Percentiles rank a stretch among this genome's conserved stretches.
phyloP scores from a whole-genome alignment of 2,329 filamentous ascomycete genomes.

The Fusarium succisae region DNA sequence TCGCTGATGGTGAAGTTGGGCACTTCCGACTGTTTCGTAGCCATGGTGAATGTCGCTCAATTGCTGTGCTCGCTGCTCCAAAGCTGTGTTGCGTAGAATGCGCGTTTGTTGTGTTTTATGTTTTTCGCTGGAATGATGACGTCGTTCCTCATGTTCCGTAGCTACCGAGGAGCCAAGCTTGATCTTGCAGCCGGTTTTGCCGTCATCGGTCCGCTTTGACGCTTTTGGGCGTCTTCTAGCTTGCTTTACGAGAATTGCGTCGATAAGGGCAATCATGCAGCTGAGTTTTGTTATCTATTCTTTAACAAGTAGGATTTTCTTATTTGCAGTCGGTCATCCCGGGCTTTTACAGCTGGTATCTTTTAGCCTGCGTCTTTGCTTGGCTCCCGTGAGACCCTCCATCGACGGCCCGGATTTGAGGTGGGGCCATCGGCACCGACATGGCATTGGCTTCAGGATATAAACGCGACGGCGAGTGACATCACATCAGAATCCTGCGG shows the following conservation, averaged over 20 bases:
- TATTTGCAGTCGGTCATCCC: not conserved
- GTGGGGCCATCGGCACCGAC: slow-evolving; percentile 16
- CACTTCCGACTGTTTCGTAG: slow-evolving; percentile 44
- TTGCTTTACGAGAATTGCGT: not conserved
- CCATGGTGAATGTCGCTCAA: slow-evolving; percentile 29
- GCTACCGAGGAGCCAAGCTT: slow-evolving; percentile 24
- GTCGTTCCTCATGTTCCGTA: slow-evolving; percentile 17
- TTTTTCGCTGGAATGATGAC: slow-evolving; percentile 21
- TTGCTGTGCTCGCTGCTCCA: not conserved
- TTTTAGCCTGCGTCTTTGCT: not conserved
- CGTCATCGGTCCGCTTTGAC: slow-evolving; percentile 31
- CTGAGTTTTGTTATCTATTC: not conserved
- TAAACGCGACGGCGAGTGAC: slow-evolving; percentile 5
- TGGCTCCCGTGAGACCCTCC: slow-evolving; percentile 7
- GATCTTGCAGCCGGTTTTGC: slow-evolving; percentile 10
- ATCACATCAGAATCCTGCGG: slow-evolving; percentile 5
- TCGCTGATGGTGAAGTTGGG: slow-evolving; percentile 55
- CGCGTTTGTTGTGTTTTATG: slow-evolving; percentile 26
- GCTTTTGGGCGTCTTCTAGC: slow-evolving; percentile 14
- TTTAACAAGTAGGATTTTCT: not conserved
- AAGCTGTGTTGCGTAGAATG: not conserved
- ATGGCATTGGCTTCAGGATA: not conserved
- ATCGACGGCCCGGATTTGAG: slow-evolving; percentile 2
- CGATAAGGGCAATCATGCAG: not conserved
- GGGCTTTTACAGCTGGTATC: not conserved